Evolutionary conservation across 352 stramenopile genomes (phyloP).

Genomic region (Phytophthora sp.): DNA sequence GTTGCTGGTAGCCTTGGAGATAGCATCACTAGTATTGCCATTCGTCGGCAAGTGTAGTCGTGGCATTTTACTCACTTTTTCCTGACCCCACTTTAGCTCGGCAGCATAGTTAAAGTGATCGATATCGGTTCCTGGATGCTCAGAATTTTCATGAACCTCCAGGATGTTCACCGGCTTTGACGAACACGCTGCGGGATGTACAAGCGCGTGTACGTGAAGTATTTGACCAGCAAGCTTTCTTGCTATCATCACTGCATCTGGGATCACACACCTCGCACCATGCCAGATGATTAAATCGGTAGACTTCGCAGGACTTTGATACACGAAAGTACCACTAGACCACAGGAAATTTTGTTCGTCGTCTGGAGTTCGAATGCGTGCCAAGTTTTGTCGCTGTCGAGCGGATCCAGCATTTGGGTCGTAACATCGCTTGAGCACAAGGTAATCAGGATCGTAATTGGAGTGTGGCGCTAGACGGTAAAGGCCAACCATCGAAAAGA

Average conservation of each 20-base stretch:
- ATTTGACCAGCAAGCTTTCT: constrained; percentile 25
- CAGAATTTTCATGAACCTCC: constrained; percentile 2
- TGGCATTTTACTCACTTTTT: neutral
- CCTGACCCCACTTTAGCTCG: constrained; percentile 42
- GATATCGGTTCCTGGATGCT: neutral
- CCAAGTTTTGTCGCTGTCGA: constrained; percentile 14
- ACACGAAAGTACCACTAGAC: constrained; percentile 55
- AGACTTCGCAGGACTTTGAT: constrained; percentile 14
- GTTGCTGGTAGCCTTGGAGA: neutral
- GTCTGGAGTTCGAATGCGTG: constrained; percentile 8
- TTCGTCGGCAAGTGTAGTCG: neutral
- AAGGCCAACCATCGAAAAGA: constrained; percentile 24
- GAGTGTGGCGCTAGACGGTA: constrained; percentile 58
- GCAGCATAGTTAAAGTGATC: constrained; percentile 47
- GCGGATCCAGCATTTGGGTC: constrained; percentile 6
- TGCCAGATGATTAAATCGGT: constrained; percentile 49
- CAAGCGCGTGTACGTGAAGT: constrained; percentile 24
- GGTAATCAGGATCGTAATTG: constrained; percentile 41
- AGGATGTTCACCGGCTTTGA: constrained; percentile 4
- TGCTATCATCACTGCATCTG: constrained; percentile 22
- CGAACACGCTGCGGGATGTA: neutral
- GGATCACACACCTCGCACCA: constrained; percentile 37
- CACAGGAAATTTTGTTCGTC: constrained; percentile 33
- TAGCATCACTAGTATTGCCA: neutral
- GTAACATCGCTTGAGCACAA: constrained; percentile 65